Base-by-base conservation (phyloP, 2,329 filamentous ascomycete species). In the Epichloe hybrida region DNA sequence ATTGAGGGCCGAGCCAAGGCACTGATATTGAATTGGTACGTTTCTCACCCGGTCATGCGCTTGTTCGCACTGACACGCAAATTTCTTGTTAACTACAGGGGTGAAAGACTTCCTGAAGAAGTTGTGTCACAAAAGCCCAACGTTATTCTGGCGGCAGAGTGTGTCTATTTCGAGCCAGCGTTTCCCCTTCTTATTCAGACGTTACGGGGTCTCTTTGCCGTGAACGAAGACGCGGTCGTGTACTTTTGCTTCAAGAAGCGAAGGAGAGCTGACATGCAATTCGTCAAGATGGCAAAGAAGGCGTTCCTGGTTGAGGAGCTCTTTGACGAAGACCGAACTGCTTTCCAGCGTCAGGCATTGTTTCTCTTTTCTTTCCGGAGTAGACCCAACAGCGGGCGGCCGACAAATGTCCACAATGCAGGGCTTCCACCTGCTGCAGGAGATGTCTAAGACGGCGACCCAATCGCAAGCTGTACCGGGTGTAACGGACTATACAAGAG, bases 201-300 rank as follows among this genome's bases (percentile, higher is more conserved):
- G 5, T 70, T 97, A 56, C 72, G 78, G 52, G 81, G 86, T 55
- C 73, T 96, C 46, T 73, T 95, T 56, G 76, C 79, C 15, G 76
- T 89, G 43, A 89, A 84, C 65, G 84, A 84, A 21, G 66, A 72
- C 42, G 76, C 78, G 11, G 71, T 75, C 9, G 65, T 84, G 46
- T 84, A 81, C 66, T 97, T 98, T 69, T 95, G 91, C 71, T 96
- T 94, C 75, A 97, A 95, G 74, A 91, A 88, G 70, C 77, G 93
- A 58, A 80, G 93, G 62, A 78, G 88, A 53, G 93, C 85, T 41
- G 85, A 89, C 62, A 74, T 83, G 70, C 79, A 84, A 53, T 88
- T 88, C 61, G 74, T 89, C 62, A 86, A 84, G 65, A 76, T 76
- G 62, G 81, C 83, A 15, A 80, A 73, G 62, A 88, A 84, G 67